Percentiles rank a stretch among this genome's conserved stretches.
phyloP scores from a whole-genome alignment of 2,329 filamentous ascomycete species.

The Tolypocladium inflatum region DNA sequence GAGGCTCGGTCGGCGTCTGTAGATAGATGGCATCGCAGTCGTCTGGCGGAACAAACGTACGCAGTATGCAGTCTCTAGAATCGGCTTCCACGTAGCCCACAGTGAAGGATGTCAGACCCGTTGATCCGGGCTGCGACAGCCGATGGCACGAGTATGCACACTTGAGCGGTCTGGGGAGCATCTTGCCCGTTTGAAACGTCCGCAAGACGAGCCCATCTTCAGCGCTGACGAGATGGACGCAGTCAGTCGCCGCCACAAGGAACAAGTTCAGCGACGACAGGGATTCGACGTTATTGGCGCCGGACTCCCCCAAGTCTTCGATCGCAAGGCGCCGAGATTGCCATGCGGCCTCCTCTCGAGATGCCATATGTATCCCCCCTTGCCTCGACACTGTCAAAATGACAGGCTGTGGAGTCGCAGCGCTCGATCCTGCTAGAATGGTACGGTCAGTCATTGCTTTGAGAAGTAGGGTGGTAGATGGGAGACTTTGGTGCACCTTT shows the following conservation, averaged over 20 bases:
- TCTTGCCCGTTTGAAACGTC: slow-evolving; percentile 48
- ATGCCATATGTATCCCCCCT: slow-evolving; percentile 40
- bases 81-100: slow-evolving; percentile 53
- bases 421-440: slow-evolving; percentile 3
- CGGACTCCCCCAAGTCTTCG: slow-evolving; percentile 35
- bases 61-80: slow-evolving; percentile 53
- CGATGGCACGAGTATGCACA: slow-evolving; percentile 40
- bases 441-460: not conserved
- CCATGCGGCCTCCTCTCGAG: slow-evolving; percentile 36
- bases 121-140: slow-evolving; percentile 39
- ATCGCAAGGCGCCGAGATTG: slow-evolving; percentile 32
- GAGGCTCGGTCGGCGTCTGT: slow-evolving; percentile 25
- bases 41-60: slow-evolving; percentile 48
- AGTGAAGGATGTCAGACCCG: slow-evolving; percentile 52
- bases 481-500: slow-evolving; percentile 25
- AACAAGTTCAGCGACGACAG: slow-evolving; percentile 50
- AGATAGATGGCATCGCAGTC: slow-evolving; percentile 50
- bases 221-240: slow-evolving; percentile 49
- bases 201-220: slow-evolving; percentile 40
- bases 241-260: slow-evolving; percentile 46
- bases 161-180: slow-evolving; percentile 50
- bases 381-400: slow-evolving; percentile 38
- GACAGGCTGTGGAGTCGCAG: slow-evolving; percentile 7
- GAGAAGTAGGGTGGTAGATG: not conserved
- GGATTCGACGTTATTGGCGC: slow-evolving; percentile 44